Percentiles rank a stretch among this genome's conserved stretches.
These are phyloP conservation scores for Jimgerdemannia lactiflua DNA, from an alignment of 192 early-diverging fungal species.

Conservation along the genomic window DNA sequence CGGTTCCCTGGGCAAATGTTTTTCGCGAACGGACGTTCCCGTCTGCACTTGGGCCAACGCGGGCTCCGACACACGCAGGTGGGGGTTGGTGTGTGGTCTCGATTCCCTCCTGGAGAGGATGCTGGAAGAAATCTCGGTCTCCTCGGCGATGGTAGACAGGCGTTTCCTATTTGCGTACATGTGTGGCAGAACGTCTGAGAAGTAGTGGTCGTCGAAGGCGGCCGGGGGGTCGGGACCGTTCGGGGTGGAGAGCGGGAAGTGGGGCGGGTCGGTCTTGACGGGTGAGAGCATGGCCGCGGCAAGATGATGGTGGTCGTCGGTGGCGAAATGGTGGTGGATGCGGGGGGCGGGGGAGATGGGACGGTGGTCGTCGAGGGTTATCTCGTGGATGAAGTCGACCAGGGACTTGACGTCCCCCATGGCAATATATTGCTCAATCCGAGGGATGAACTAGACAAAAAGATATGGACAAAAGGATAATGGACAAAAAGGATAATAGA, in stretches of 20 bases:
- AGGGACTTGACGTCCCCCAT: background rate
- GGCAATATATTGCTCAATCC: too few relatives aligned
- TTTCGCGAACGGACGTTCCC: too few relatives aligned
- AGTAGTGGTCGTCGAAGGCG: background rate
- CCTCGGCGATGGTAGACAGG: background rate
- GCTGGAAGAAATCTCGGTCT: background rate
- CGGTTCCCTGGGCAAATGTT: background rate
- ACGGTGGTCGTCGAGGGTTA: background rate
- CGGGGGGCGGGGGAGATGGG: background rate
- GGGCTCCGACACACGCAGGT: background rate
- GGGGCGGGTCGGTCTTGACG: background rate
- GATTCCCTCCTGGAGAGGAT: background rate
- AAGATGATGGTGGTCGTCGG: background rate
- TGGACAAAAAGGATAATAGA: too few relatives aligned
- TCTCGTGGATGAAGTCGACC: background rate
- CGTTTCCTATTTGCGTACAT: background rate
- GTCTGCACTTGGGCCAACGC: background rate
- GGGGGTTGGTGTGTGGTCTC: background rate
- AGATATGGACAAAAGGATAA: too few relatives aligned
- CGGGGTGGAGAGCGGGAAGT: too few relatives aligned
- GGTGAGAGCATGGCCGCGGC: background rate
- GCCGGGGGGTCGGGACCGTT: background rate
- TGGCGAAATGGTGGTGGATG: background rate
- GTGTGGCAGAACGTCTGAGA: background rate
- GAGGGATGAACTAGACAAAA: too few relatives aligned